Evolutionary conservation across 108 stramenopile species (phyloP), one percentile per base, ranked within the genome.

Genomic region (Cyclotella sp.): DNA sequence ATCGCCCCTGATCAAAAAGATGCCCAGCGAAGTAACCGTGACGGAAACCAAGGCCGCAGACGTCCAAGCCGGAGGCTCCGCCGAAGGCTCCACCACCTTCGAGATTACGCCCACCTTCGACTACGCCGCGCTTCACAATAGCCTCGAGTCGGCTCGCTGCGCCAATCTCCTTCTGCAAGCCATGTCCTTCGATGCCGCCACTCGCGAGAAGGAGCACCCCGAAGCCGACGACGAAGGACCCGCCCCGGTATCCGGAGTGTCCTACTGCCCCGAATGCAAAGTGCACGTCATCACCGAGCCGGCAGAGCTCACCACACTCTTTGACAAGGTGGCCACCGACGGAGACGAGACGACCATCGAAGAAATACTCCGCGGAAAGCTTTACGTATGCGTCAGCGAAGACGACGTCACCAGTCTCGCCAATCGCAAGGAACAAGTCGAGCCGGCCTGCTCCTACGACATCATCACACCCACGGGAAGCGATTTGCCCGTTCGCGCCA

Each of bases 111-210:
- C 57, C 30, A 39, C 44, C 28, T 8, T 55, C 26, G 71, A 22
- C 60, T 62, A 62, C 19, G 16, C 29, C 14, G 60, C 60, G 9
- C n/a, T 62, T 40, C 39, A 62, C 7, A 65, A 3, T 14, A 47
- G n/a, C 22, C 57, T 77, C 45, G 47, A 68, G 69, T 47, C 76
- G 7, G 76, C 76, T 0, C 67, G 64, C 0, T 42, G 39, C 46
- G 76, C 76, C 24, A 77, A 77, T 41, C 54, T 69, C 41, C 68
- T 77, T 8, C 43, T 77, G 47, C 67, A 68, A 18, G 76, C 76
- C 30, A 60, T 77, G 45, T 69, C 68, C 12, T 77, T 77, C 26
- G 76, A 77, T 28, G 40, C 42, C 54, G 58, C 67, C 26, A 77
- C 76, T 14, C 67, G 76, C 29, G 68, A 67, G 44, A 58, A 63